Conservation (phyloP, 2,329 filamentous ascomycete genomes). For the Ceratocystiopsis sp. region DNA sequence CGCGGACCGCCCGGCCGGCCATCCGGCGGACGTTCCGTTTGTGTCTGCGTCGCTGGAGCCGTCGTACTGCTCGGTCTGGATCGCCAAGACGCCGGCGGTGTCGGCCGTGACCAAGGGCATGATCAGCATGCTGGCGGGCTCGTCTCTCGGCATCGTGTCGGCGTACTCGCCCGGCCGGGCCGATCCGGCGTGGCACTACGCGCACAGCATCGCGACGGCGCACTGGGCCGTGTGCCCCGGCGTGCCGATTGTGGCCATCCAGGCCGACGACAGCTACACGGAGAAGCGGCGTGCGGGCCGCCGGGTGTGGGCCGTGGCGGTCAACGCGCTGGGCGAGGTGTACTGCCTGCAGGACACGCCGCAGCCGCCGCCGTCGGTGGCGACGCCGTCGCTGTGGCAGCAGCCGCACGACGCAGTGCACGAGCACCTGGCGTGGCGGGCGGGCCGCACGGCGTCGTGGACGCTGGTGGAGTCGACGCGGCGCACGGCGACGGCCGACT, state of each 20-base stretch:
- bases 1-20: constrained; percentile 41
- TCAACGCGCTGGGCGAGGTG: constrained; percentile 86
- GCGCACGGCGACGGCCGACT: constrained; percentile 53
- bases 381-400: not conserved
- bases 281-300: constrained; percentile 48
- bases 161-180: constrained; percentile 58
- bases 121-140: constrained; percentile 68
- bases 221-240: constrained; percentile 86
- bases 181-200: constrained; percentile 41
- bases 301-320: constrained; percentile 76
- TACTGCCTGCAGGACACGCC: constrained; percentile 69
- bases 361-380: constrained; percentile 27
- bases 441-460: constrained; percentile 68
- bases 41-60: constrained; percentile 53
- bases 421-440: constrained; percentile 58
- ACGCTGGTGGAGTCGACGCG: constrained; percentile 62
- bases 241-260: constrained; percentile 66
- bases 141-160: constrained; percentile 66
- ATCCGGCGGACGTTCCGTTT: too few species aligned
- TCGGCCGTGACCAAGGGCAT: constrained; percentile 58
- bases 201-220: constrained; percentile 63
- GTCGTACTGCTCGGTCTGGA: constrained; percentile 67
- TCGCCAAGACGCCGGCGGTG: constrained; percentile 64
- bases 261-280: constrained; percentile 70
- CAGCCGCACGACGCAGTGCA: not conserved